These are phyloP conservation scores for Epichloe bromicola DNA, from an alignment of 2,329 filamentous ascomycete species.

Conservation along the genomic window DNA sequence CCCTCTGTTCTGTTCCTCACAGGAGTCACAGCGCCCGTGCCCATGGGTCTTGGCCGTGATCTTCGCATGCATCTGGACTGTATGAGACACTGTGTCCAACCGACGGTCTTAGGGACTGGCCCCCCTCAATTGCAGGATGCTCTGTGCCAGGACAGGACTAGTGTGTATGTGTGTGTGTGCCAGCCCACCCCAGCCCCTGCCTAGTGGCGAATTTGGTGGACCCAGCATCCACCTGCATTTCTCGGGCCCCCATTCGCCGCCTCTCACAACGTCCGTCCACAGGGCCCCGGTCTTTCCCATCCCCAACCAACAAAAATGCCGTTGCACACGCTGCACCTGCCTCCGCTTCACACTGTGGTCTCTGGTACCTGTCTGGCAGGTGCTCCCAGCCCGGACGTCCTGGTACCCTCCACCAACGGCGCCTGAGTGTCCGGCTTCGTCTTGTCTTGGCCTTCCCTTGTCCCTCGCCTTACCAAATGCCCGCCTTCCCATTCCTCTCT, in stretches of 20 bases:
- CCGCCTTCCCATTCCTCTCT: slow-evolving; percentile 4
- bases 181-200: slow-evolving; percentile 19
- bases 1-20: background rate
- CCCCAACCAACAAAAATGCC: slow-evolving; percentile 20
- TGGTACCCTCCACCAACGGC: background rate
- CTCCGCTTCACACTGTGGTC: background rate
- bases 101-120: slow-evolving; percentile 6
- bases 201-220: slow-evolving; percentile 18
- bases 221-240: background rate
- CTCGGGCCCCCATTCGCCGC: slow-evolving; percentile 18
- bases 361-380: background rate
- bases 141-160: slow-evolving; percentile 6
- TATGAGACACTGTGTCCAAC: slow-evolving; percentile 1
- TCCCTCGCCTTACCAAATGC: slow-evolving; percentile 2
- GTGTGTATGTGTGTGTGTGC: slow-evolving; percentile 9
- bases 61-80: background rate
- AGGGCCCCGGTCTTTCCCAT: slow-evolving; percentile 4
- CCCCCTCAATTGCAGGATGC: slow-evolving; percentile 15
- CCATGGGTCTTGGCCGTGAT: background rate
- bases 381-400: background rate
- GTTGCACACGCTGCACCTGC: slow-evolving; percentile 9
- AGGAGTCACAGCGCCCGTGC: background rate
- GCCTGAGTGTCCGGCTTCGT: background rate
- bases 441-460: background rate
- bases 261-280: slow-evolving; percentile 5